Base-by-base conservation (phyloP, 495 filamentous ascomycete species). In the Lepraria neglecta region DNA sequence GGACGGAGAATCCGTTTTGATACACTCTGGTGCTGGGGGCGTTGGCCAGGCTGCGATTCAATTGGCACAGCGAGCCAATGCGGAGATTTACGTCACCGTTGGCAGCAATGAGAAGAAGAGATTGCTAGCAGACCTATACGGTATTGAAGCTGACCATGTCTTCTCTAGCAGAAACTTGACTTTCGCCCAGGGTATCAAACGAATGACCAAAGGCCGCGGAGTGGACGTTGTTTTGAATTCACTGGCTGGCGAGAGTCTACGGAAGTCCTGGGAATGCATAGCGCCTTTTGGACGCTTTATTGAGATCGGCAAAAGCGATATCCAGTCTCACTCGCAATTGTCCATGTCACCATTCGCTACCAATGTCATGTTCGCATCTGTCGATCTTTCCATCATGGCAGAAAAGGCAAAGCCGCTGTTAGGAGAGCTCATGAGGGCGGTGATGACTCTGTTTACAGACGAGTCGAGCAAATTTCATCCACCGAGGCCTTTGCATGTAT, bases 1-100 rank as follows among this genome's bases (percentile, higher is more conserved):
- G n/a, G 21, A 51, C 3, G 69, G 64, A 7, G 71, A 74, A 40
- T 53, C 19, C 0, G 60, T 74, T 4, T 62, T 74, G 5, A 68
- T 73, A 19, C 71, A 74, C 40, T 45, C 65, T 2, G 72, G 58
- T 21, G 62, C 66, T 9, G 60, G 71, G 30, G 64, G 58, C 0
- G 75, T 79, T 2, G 82, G 82, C 2, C 82, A 84, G 64, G 78
- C 78, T 10, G 79, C 82, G 21, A 79, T 84, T 55, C 65, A 65
- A 24, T 52, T 87, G 6, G 79, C 81, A 0, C 74, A 80, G 51
- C 71, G 74, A 67, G 56, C 77, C n/a, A 78, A 77, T 6, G 79
- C 81, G 5, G 79, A 84, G 55, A 74, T 87, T 12, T 86, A 77
- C 61, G 79, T 73, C 0, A 87, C 85, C 0, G 84, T 86, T 1